A percentile compares a stretch with the other conserved stretches of the same genome.
Evolutionary conservation across 306 rosid species (phyloP).

Genomic region (Trichosanthes cucumerina): DNA sequence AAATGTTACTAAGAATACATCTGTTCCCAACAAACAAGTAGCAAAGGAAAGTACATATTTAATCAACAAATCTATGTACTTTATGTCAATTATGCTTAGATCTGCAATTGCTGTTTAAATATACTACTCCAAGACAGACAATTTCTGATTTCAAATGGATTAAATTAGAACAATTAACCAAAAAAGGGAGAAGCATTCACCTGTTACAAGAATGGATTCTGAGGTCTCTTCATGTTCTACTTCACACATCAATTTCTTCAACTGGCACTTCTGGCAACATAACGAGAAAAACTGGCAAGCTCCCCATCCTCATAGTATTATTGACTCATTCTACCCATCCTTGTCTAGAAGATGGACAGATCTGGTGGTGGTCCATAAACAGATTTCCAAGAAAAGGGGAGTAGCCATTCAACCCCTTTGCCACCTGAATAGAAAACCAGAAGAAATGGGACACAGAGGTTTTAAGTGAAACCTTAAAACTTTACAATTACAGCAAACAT

Average conservation of each 20-base stretch:
- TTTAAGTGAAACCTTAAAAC: neutral
- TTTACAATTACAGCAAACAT: neutral
- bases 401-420: conserved; percentile 41
- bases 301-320: neutral
- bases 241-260: neutral
- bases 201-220: neutral
- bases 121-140: neutral
- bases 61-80: neutral
- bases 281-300: neutral
- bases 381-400: conserved; percentile 75
- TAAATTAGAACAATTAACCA: neutral
- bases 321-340: neutral
- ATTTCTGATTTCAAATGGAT: neutral
- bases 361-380: conserved; percentile 88
- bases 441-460: neutral
- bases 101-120: neutral
- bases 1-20: neutral
- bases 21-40: neutral
- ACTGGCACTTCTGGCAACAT: neutral
- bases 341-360: conserved; percentile 48
- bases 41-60: neutral
- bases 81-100: neutral
- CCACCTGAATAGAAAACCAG: conserved; percentile 27
- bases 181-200: neutral
- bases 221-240: neutral